Conservation (phyloP, 2,329 filamentous ascomycete species). For the Torrubiellomyces zombiae region DNA sequence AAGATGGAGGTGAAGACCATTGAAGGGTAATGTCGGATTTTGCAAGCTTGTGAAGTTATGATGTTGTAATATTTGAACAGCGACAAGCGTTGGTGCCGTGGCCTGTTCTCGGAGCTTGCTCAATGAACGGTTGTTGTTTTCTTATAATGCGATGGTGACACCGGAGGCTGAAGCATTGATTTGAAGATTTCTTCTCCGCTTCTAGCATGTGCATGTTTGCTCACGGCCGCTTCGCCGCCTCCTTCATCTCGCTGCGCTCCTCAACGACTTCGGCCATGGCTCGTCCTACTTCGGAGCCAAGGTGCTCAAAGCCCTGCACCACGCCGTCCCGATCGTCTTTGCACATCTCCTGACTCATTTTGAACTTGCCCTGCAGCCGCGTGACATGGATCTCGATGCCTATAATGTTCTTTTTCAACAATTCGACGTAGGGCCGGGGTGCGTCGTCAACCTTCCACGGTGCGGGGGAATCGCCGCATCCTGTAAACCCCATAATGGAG, state of each 20-base stretch:
- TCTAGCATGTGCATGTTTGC: no score
- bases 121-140: no score
- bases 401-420: constrained; percentile 38
- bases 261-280: constrained; percentile 17
- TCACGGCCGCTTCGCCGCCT: constrained; percentile 3
- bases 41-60: not conserved
- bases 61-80: no score
- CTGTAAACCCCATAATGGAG: constrained; percentile 37
- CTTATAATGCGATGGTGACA: no score
- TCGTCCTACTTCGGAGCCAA: constrained; percentile 14
- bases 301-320: constrained; percentile 32
- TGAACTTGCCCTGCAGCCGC: constrained; percentile 42
- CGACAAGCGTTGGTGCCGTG: no score
- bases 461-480: constrained; percentile 8
- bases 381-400: constrained; percentile 43
- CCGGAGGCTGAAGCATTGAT: no score
- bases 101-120: no score
- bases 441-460: constrained; percentile 43
- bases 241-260: constrained; percentile 12
- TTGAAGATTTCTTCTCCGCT: no score
- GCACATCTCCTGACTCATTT: constrained; percentile 47
- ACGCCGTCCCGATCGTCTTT: constrained; percentile 38
- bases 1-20: constrained; percentile 36
- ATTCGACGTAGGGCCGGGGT: constrained; percentile 34
- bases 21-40: constrained; percentile 10